Percentiles rank a stretch among this genome's conserved stretches.
Conservation (phyloP, 176 grass and related monocot species). For the Pontederia paniculata region DNA sequence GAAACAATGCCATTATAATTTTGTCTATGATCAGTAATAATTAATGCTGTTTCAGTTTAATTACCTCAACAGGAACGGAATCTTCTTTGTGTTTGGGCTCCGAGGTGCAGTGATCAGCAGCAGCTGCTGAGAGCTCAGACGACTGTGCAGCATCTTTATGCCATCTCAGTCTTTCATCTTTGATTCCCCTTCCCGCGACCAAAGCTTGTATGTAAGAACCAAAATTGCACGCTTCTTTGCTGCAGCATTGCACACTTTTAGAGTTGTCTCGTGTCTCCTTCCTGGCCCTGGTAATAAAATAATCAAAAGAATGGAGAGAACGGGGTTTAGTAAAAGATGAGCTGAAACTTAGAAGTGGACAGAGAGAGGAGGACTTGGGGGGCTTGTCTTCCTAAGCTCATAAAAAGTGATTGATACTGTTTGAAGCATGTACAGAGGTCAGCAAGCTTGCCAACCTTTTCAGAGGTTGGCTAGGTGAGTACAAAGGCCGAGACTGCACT, state of each 20-base stretch:
- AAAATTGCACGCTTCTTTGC: slow-evolving; percentile 3
- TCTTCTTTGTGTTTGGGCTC: slow-evolving; percentile 6
- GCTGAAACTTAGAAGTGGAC: not conserved
- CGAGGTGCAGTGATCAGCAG: not conserved
- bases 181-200: not conserved
- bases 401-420: not conserved
- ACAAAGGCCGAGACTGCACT: not conserved
- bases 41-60: not conserved
- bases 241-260: slow-evolving; percentile 3
- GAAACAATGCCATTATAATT: no score
- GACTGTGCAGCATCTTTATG: not conserved
- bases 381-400: not conserved
- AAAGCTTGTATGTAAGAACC: slow-evolving; percentile 8
- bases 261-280: not conserved
- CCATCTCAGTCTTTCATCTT: not conserved
- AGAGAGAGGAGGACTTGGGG: no score
- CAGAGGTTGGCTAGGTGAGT: slow-evolving; percentile 5
- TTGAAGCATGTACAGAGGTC: not conserved
- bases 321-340: not conserved
- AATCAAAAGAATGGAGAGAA: not conserved
- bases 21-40: no score
- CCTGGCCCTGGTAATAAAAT: slow-evolving; percentile 5
- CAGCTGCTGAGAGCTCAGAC: not conserved
- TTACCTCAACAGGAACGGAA: slow-evolving; percentile 11
- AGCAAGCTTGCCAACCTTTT: slow-evolving; percentile 5